These are phyloP conservation scores for Coniosporium apollinis DNA, from an alignment of 495 filamentous ascomycete genomes.

Conservation along the genomic window DNA sequence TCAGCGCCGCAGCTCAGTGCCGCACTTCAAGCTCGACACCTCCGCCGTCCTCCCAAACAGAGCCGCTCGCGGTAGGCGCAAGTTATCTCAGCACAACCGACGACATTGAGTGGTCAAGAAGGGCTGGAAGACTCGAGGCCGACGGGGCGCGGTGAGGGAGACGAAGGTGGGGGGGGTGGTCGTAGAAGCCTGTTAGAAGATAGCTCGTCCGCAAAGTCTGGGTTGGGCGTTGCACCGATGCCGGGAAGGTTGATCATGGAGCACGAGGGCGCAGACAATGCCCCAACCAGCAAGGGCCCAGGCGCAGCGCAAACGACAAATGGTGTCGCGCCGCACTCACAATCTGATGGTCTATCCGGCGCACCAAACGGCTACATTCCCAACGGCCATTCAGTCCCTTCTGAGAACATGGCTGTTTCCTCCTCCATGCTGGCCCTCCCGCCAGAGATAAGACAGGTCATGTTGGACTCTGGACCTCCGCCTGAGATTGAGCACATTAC, in stretches of 20 bases:
- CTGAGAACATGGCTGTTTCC: background rate
- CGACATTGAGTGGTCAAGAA: no score
- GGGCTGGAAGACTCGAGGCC: constrained; percentile 8
- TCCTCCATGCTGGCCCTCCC: constrained; percentile 1
- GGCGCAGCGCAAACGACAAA: constrained; percentile 7
- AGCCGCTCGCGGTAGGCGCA: no score
- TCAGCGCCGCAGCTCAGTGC: no score
- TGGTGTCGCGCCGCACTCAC: constrained; percentile 6
- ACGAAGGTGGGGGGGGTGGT: constrained; percentile 6
- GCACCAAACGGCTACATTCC: background rate
- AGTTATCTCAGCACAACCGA: no score
- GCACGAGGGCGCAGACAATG: constrained; percentile 11
- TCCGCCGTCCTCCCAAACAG: no score
- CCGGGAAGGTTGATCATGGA: constrained; percentile 23
- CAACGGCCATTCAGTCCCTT: no score
- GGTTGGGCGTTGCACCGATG: no score
- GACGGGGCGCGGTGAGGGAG: constrained; percentile 10
- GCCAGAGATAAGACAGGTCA: constrained; percentile 6
- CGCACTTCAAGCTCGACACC: no score
- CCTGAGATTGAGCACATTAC: constrained; percentile 72
- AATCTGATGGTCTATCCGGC: constrained; percentile 4
- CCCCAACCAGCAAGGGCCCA: constrained; percentile 7
- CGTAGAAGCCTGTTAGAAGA: no score
- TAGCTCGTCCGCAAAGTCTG: no score
- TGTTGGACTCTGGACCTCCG: constrained; percentile 20